These are phyloP conservation scores for Xylaria acuta DNA, from an alignment of 495 filamentous ascomycete species.

Conservation along the genomic window DNA sequence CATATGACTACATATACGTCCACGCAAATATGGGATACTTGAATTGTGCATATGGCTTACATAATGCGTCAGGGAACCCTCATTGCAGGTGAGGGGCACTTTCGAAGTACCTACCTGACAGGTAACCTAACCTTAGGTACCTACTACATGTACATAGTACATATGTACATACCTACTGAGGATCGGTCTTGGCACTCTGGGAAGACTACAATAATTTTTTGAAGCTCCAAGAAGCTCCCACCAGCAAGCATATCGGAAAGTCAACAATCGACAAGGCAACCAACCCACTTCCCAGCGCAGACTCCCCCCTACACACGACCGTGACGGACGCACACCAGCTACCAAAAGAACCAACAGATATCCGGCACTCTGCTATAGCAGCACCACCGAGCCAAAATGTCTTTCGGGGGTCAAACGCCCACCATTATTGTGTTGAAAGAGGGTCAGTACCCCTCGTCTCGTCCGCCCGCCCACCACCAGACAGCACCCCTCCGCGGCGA, in stretches of 20 bases:
- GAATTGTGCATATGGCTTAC: not conserved
- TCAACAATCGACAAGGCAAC: slow-evolving; percentile 23
- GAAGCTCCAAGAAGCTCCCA: slow-evolving; percentile 33
- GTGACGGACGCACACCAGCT: not conserved
- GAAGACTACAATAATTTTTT: slow-evolving; percentile 41
- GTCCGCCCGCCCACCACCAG: slow-evolving; percentile 27
- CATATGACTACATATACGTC: not conserved
- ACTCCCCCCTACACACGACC: not conserved
- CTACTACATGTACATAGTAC: too few species aligned
- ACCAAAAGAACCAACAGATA: not conserved
- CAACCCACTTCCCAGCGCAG: not conserved
- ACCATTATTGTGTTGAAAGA: slow-evolving; percentile 99
- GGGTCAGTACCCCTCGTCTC: slow-evolving; percentile 66
- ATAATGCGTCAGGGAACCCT: not conserved
- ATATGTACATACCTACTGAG: not conserved
- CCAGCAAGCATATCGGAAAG: slow-evolving; percentile 26
- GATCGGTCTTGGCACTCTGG: slow-evolving; percentile 16
- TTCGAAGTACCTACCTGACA: too few species aligned
- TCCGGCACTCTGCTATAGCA: not conserved
- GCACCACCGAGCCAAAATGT: slow-evolving; percentile 64
- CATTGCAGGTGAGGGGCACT: too few species aligned
- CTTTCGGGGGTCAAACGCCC: slow-evolving; percentile 96
- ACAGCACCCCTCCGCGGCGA: not conserved
- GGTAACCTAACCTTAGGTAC: too few species aligned
- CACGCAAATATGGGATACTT: not conserved